phyloP scores from a whole-genome alignment of 2,329 filamentous ascomycete species.

The Knoxdaviesia proteae region DNA sequence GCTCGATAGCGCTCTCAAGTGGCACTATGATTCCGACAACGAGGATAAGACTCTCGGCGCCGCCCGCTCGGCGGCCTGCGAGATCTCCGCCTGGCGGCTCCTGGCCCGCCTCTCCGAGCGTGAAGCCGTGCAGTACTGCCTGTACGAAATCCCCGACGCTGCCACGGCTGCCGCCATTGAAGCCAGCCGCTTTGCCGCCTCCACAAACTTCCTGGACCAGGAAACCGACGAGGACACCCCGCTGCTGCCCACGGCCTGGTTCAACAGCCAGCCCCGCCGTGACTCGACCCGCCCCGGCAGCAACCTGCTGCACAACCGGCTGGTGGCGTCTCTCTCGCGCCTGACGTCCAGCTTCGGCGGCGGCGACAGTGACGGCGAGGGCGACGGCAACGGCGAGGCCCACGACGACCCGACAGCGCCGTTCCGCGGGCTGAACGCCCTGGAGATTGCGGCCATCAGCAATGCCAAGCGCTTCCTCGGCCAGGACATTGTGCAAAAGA shows the following conservation, averaged over 20 bases:
- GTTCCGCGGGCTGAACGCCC: conserved; percentile 63
- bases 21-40: conserved; percentile 45
- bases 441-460: conserved; percentile 69
- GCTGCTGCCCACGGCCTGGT: conserved; percentile 13
- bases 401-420: conserved; percentile 44
- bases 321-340: conserved; percentile 32
- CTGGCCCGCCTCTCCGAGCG: conserved; percentile 48
- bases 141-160: conserved; percentile 44
- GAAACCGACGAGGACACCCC: conserved; percentile 1
- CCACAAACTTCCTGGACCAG: conserved; percentile 1
- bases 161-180: neutral
- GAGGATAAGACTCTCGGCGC: conserved; percentile 47
- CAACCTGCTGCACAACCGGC: conserved; percentile 22
- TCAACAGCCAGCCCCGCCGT: conserved; percentile 7
- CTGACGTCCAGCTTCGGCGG: conserved; percentile 27
- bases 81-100: conserved; percentile 66
- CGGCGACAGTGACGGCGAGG: conserved; percentile 14
- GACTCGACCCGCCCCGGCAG: conserved; percentile 10
- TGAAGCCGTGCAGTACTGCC: conserved; percentile 53
- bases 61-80: conserved; percentile 51
- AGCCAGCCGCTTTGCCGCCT: conserved; percentile 3
- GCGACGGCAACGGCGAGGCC: conserved; percentile 13
- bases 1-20: conserved; percentile 43
- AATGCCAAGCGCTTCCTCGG: conserved; percentile 70
- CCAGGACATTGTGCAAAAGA: conserved; percentile 61